Percentiles rank a stretch among this genome's conserved stretches.
Evolutionary conservation across 2,329 filamentous ascomycete species (phyloP).

Genomic region (Alternaria sp.): DNA sequence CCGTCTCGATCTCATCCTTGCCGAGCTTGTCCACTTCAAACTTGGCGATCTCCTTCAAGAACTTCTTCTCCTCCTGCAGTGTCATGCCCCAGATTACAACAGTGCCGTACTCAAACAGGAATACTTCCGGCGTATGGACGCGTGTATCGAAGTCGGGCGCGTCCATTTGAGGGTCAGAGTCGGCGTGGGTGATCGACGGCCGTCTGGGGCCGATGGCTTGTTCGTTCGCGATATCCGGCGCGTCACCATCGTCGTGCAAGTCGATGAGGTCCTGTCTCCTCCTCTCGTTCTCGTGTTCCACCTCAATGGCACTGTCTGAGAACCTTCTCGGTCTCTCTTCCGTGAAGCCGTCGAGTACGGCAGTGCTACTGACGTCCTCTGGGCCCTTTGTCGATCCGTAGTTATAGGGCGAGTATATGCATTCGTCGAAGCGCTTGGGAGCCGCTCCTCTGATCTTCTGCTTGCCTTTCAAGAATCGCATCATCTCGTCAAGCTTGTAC

Average conservation of each 20-base stretch:
- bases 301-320: slow-evolving; percentile 73
- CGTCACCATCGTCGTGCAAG: slow-evolving; percentile 55
- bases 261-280: slow-evolving; percentile 69
- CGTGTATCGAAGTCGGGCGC: slow-evolving; percentile 81
- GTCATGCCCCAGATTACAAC: slow-evolving; percentile 99
- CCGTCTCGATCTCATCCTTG: slow-evolving; percentile 88
- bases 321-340: slow-evolving; percentile 67
- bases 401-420: slow-evolving; percentile 92
- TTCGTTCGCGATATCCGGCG: slow-evolving; percentile 31
- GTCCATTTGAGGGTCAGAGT: slow-evolving; percentile 42
- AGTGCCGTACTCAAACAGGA: slow-evolving; percentile 96
- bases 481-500: slow-evolving; percentile 87
- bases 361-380: slow-evolving; percentile 44
- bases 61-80: slow-evolving; percentile 83
- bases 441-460: slow-evolving; percentile 77
- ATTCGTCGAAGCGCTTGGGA: slow-evolving; percentile 95
- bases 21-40: slow-evolving; percentile 92
- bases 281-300: slow-evolving; percentile 64
- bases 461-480: slow-evolving; percentile 88
- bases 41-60: slow-evolving; percentile 91
- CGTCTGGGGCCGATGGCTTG: slow-evolving; percentile 32
- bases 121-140: slow-evolving; percentile 91
- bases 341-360: slow-evolving; percentile 34
- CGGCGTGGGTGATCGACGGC: slow-evolving; percentile 36
- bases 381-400: slow-evolving; percentile 63